Evolutionary conservation across 2,329 filamentous ascomycete genomes (phyloP).

Genomic region (Fusarium odoratissimum): DNA sequence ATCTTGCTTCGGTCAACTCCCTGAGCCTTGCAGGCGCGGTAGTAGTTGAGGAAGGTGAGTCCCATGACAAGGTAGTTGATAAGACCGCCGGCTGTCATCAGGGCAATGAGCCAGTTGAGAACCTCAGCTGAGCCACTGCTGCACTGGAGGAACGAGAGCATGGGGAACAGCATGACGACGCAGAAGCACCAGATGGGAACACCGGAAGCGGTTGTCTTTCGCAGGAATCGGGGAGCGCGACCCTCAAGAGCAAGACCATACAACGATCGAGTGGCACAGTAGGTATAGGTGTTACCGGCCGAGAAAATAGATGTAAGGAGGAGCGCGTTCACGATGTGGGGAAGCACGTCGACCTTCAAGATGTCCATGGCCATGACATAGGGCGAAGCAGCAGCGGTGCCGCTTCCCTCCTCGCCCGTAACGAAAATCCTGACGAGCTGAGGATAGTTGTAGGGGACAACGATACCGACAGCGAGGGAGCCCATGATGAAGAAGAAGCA

Average conservation of each 20-base stretch:
- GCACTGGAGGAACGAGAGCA: slow-evolving; percentile 65
- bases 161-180: slow-evolving; percentile 64
- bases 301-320: slow-evolving; percentile 58
- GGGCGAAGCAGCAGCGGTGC: slow-evolving; percentile 67
- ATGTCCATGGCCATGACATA: slow-evolving; percentile 73
- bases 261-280: slow-evolving; percentile 62
- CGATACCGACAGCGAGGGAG: slow-evolving; percentile 72
- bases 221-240: slow-evolving; percentile 63
- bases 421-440: slow-evolving; percentile 64
- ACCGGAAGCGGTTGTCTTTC: slow-evolving; percentile 69
- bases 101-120: slow-evolving; percentile 65
- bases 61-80: slow-evolving; percentile 71
- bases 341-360: slow-evolving; percentile 63
- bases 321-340: slow-evolving; percentile 68
- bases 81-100: slow-evolving; percentile 68
- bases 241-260: slow-evolving; percentile 64
- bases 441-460: slow-evolving; percentile 73
- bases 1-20: slow-evolving; percentile 62
- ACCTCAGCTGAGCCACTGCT: slow-evolving; percentile 61
- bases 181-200: slow-evolving; percentile 70
- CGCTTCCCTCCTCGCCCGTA: slow-evolving; percentile 47
- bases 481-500: slow-evolving; percentile 78
- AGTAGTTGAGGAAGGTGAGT: slow-evolving; percentile 59
- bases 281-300: slow-evolving; percentile 63
- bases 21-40: slow-evolving; percentile 65